Base-by-base conservation (phyloP, 1,284 basidiomycete species). In the Vanrija humicola region DNA sequence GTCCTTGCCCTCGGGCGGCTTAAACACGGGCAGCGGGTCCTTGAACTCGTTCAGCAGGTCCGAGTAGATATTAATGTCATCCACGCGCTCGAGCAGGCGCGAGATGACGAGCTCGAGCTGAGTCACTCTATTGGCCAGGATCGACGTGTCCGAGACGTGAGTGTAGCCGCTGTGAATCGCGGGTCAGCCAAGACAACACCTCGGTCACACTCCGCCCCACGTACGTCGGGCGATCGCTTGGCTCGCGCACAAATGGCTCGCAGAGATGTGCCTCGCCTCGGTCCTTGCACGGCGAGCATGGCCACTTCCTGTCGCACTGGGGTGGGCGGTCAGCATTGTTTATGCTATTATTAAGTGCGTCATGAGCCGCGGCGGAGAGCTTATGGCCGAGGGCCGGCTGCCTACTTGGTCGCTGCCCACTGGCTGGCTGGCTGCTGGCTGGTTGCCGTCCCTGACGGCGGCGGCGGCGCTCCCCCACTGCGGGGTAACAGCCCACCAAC, bases 101-200 rank as follows among this genome's bases (percentile, higher is more conserved):
- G 59, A 61, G 14, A 63, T 46, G 5, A 61, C 58, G 7, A 34
- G 10, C 57, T 65, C 64, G 39, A 63, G 58, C 50, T 65, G 59
- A 9, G 55, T 49, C 5, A 63, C 59, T 25, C 64, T 59, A 34
- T 52, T 63, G 3, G 61, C 56, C 19, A 65, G 54, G 38, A 62
- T 57, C n/a, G 56, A 53, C 14, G 60, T 61, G 38, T 65, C 64
- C 10, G 57, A 44, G 5, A 65, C 58, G 39, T 65, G 64, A 0
- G 64, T 65, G 46, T 65, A 65, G 16, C 64, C 64, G 1, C 64
- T 65, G 56, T 18, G 59, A 23, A 23, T 23, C 21, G 5, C 56
- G 40, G 54, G 59, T 34, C 23, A 23, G 19, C 44, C 34, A 12
- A 29, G 12, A 23, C 34, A 5, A 14, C 34, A 34, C 2, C 12